These are phyloP conservation scores for Drechslerella coelobrocha DNA, from an alignment of 2,329 filamentous ascomycete species.

Conservation along the genomic window DNA sequence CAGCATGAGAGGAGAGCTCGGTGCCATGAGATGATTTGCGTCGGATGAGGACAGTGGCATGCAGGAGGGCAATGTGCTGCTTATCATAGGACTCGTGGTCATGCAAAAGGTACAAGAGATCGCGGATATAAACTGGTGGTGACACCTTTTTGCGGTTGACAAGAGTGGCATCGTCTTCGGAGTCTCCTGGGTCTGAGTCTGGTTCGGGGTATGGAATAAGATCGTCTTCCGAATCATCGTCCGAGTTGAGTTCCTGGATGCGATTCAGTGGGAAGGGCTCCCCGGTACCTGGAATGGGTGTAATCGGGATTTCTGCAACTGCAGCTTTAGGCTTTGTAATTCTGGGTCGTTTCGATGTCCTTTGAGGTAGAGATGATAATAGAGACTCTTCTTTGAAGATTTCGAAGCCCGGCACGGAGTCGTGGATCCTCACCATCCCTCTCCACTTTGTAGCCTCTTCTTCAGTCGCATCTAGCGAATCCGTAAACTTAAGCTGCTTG, in stretches of 20 bases:
- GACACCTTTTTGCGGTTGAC: constrained; percentile 81
- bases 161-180: constrained; percentile 88
- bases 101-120: constrained; percentile 78
- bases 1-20: constrained; percentile 82
- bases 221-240: constrained; percentile 68
- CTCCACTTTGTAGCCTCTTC: constrained; percentile 79
- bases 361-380: constrained; percentile 6
- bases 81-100: constrained; percentile 84
- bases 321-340: constrained; percentile 54
- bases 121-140: constrained; percentile 87
- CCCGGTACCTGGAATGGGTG: neutral
- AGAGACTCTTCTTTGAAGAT: constrained; percentile 27
- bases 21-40: constrained; percentile 87
- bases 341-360: constrained; percentile 54
- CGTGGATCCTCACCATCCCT: constrained; percentile 68
- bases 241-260: constrained; percentile 70
- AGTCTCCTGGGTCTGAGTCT: constrained; percentile 86
- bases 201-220: constrained; percentile 82
- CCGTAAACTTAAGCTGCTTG: constrained; percentile 79
- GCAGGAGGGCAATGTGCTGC: constrained; percentile 78
- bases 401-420: constrained; percentile 61
- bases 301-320: constrained; percentile 57
- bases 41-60: constrained; percentile 80
- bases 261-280: constrained; percentile 61
- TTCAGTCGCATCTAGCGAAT: constrained; percentile 77